Conservation (phyloP, 2,329 filamentous ascomycete species). For the Coniochaeta prunicola region DNA sequence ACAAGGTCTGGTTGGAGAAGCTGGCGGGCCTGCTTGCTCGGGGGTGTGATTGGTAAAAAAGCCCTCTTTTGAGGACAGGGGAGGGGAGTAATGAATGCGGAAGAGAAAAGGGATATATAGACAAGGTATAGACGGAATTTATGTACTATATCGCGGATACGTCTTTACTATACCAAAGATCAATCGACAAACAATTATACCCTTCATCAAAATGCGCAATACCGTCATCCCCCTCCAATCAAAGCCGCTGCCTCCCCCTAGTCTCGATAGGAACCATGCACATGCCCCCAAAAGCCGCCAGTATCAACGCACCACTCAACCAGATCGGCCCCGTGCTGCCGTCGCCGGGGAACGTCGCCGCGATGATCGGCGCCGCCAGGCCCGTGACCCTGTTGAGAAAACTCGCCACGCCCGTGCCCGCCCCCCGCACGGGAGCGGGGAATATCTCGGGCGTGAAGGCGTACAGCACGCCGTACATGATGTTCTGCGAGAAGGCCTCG, state of each 20-base stretch:
- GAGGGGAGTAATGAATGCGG: background rate
- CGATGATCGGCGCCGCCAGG: slow-evolving; percentile 61
- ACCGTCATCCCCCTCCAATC: background rate
- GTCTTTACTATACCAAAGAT: too few relatives aligned
- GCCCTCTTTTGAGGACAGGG: background rate
- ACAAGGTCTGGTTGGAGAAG: slow-evolving; percentile 58
- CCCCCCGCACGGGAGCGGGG: slow-evolving; percentile 63
- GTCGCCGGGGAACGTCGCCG: slow-evolving; percentile 51
- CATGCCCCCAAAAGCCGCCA: slow-evolving; percentile 53
- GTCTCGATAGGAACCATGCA: slow-evolving; percentile 57
- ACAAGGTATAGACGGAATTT: background rate
- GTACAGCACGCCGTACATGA: slow-evolving; percentile 72
- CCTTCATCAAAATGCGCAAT: background rate
- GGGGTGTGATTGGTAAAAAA: slow-evolving; percentile 57
- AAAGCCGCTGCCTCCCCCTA: slow-evolving; percentile 50
- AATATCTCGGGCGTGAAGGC: slow-evolving; percentile 74
- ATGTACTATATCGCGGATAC: background rate
- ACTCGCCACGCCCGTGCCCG: slow-evolving; percentile 64
- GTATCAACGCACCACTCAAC: slow-evolving; percentile 47
- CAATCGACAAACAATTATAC: too few relatives aligned
- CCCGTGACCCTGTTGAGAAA: slow-evolving; percentile 64
- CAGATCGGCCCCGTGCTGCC: slow-evolving; percentile 51
- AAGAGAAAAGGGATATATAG: background rate
- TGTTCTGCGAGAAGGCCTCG: slow-evolving; percentile 66
- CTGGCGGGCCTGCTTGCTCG: slow-evolving; percentile 52